These are phyloP conservation scores for Gossypium raimondii DNA, from an alignment of 345 rosid species.

Conservation along the genomic window DNA sequence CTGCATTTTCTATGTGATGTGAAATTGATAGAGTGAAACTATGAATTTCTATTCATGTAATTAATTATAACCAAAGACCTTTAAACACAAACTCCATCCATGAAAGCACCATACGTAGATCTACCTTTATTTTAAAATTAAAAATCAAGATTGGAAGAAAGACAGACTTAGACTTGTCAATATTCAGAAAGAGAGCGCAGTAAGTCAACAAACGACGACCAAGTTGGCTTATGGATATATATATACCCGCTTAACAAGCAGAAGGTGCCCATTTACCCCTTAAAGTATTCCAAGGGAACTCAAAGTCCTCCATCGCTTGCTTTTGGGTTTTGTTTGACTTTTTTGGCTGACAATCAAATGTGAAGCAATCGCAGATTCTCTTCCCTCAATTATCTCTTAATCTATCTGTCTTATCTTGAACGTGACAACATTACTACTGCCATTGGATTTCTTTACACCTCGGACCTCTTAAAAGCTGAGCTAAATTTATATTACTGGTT, in stretches of 20 bases:
- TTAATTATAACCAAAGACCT: too few relatives aligned
- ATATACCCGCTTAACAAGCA: too few relatives aligned
- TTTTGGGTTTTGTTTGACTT: neutral
- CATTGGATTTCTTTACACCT: constrained; percentile 3
- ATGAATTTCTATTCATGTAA: too few relatives aligned
- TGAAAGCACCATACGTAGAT: too few relatives aligned
- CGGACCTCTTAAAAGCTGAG: neutral
- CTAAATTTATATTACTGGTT: neutral
- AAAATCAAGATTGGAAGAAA: too few relatives aligned
- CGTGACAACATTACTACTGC: neutral
- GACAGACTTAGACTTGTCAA: too few relatives aligned
- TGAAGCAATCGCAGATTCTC: constrained; percentile 9
- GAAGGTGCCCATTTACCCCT: neutral
- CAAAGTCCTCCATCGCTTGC: neutral
- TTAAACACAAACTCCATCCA: too few relatives aligned
- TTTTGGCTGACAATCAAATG: constrained; percentile 3
- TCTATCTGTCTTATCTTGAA: neutral
- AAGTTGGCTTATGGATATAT: neutral
- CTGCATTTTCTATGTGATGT: neutral
- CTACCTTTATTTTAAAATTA: too few relatives aligned
- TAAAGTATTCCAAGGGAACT: neutral
- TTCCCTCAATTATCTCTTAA: neutral
- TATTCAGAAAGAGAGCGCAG: neutral
- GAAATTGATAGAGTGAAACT: neutral
- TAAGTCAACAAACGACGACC: constrained; percentile 7